Evolutionary conservation across 2,329 filamentous ascomycete species (phyloP), one percentile per base, ranked within the genome.

Genomic region (Pyricularia sp.): DNA sequence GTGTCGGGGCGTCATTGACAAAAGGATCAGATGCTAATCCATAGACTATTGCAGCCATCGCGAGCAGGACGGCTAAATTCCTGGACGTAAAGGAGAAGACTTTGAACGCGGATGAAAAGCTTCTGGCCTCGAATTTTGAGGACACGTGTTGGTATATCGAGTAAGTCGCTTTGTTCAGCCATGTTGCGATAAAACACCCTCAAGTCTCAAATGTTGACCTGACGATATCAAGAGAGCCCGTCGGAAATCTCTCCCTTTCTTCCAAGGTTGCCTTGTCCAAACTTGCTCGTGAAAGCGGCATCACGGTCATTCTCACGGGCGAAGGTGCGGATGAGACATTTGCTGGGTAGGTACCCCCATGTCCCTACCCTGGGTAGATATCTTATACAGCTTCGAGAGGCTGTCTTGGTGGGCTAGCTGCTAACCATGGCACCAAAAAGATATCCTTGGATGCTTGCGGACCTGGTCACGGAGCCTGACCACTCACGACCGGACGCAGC

Each of bases 241-340:
- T 67, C 71, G 73, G 66, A 72, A 78, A 2, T 84, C 87, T 72
- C 78, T 87, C 36, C 85, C 86, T 72, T 81, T 76, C 31, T 17
- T 84, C 80, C 33, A 85, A 85, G 70, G 83, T 80, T 70, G 79
- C 80, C n/a, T 77, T 87, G 3, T 83, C 83, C 0, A 78, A 79
- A 33, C 72, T 83, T 0, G 78, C 82, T 0, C 79, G 76, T 14
- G 76, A 82, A 50, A 75, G 79, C 12, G 84, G 84, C 6, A 79
- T 83, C 74, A 85, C 85, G 69, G 85, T 87, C 6, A 81, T 88
- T 2, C 75, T 88, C 3, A 86, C 84, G 0, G 80, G 81, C 25
- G 83, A 85, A 72, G 84, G 83, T 4, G 76, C 83, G 9, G 85
- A 87, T 70, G 85, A 87, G 76, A 78, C 82, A 67, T 87, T 87